Evolutionary conservation across 192 early-diverging fungal species (phyloP).

Genomic region (Chytriomyces confervae): DNA sequence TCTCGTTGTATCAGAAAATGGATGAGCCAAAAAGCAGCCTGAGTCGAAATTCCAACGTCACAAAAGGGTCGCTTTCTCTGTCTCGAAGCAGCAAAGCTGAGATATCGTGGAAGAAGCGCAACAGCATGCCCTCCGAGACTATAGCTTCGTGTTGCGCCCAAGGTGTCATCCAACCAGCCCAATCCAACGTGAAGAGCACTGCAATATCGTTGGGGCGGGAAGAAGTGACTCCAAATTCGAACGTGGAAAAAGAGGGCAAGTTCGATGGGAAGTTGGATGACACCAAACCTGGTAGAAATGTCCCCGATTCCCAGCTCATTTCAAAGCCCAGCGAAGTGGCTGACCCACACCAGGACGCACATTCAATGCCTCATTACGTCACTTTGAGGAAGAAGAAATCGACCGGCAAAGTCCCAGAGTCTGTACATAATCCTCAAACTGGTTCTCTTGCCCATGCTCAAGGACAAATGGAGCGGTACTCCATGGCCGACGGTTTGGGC

Average conservation of each 20-base stretch:
- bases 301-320: too few species aligned
- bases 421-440: neutral
- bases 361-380: neutral
- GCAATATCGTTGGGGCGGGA: too few species aligned
- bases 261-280: too few species aligned
- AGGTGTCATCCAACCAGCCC: neutral
- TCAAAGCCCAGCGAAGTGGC: too few species aligned
- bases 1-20: neutral
- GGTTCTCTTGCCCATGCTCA: neutral
- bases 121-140: neutral
- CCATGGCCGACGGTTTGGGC: too few species aligned
- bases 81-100: neutral
- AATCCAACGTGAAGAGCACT: neutral
- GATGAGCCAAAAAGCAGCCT: neutral
- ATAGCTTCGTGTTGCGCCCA: neutral
- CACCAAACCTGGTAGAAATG: too few species aligned
- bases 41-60: neutral
- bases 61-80: neutral
- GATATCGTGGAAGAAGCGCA: neutral
- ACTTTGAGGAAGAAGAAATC: neutral
- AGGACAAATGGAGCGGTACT: neutral
- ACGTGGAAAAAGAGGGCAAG: neutral
- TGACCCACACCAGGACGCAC: neutral
- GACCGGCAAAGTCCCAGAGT: neutral
- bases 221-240: neutral